Evolutionary conservation across 176 grass and related monocot species (phyloP).

Genomic region (Bonia amplexicaulis): DNA sequence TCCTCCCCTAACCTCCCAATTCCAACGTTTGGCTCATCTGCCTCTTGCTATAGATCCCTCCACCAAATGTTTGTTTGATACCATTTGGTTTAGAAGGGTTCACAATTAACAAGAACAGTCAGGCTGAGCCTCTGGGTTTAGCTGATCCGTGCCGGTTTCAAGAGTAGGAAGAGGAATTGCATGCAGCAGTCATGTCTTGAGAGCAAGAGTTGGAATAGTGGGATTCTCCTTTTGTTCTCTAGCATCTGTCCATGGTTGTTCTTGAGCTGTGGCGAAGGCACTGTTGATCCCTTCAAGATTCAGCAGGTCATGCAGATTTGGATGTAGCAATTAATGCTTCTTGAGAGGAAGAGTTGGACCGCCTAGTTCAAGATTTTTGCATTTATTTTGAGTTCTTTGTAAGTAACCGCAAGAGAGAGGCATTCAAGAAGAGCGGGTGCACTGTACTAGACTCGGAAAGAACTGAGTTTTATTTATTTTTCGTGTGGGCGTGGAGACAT

Average conservation of each 20-base stretch:
- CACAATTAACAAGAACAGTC: background rate
- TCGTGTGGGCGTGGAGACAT: background rate
- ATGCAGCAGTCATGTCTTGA: conserved; percentile 5
- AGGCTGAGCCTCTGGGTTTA: background rate
- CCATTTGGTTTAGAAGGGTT: background rate
- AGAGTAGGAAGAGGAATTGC: conserved; percentile 4
- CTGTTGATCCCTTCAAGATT: conserved; percentile 2
- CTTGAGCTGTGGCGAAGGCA: conserved; percentile 2
- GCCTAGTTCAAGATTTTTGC: background rate
- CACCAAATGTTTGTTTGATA: background rate
- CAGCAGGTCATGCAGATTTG: conserved; percentile 4
- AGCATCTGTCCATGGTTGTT: conserved; percentile 30
- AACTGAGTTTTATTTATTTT: background rate
- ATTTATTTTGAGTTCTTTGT: conserved; percentile 18
- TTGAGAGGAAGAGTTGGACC: background rate
- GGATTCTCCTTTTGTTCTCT: conserved; percentile 16
- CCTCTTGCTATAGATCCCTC: conserved; percentile 29
- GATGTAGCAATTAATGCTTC: conserved; percentile 16
- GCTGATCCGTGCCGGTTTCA: background rate
- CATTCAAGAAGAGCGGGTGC: conserved; percentile 6
- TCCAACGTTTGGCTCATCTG: conserved; percentile 23
- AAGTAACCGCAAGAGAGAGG: background rate
- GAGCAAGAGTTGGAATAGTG: conserved; percentile 19
- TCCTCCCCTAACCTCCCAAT: background rate
- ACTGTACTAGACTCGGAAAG: background rate